Conservation (phyloP, 2,329 filamentous ascomycete species). For the Chalara sp. region DNA sequence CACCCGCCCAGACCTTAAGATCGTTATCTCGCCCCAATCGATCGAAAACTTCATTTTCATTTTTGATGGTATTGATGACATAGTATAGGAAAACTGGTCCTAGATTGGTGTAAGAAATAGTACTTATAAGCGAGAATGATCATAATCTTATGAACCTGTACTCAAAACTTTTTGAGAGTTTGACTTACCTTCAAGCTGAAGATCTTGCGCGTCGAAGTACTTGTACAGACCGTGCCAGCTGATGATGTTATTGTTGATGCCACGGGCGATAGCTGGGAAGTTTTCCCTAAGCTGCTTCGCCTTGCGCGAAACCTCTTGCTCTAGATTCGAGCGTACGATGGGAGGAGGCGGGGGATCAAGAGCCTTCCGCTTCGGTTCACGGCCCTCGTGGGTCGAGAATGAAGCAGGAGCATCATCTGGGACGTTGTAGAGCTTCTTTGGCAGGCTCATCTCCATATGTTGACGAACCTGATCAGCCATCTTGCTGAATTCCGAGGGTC, state of each 20-base stretch:
- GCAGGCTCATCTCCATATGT: too few relatives aligned
- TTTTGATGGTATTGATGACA: slow-evolving; percentile 20
- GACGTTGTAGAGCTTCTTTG: slow-evolving; percentile 7
- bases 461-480: too few relatives aligned
- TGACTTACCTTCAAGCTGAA: slow-evolving; percentile 19
- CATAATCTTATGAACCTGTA: not conserved
- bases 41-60: slow-evolving; percentile 5
- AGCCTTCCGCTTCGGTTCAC: slow-evolving; percentile 5
- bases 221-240: slow-evolving; percentile 22
- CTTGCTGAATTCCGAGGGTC: too few relatives aligned
- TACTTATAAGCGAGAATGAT: not conserved
- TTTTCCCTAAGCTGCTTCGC: slow-evolving; percentile 1
- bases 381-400: slow-evolving; percentile 16
- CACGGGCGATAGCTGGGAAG: slow-evolving; percentile 5
- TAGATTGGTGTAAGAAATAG: not conserved
- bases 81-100: slow-evolving; percentile 21
- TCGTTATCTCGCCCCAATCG: not conserved
- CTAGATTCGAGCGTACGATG: slow-evolving; percentile 9
- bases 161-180: too few relatives aligned
- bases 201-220: slow-evolving; percentile 28
- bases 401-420: slow-evolving; percentile 7
- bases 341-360: slow-evolving; percentile 1
- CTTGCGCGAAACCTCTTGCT: slow-evolving; percentile 7
- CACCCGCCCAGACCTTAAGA: slow-evolving; percentile 10
- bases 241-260: slow-evolving; percentile 7